Conservation (phyloP, 148 eudicot species). For the Limonium bicolor region DNA sequence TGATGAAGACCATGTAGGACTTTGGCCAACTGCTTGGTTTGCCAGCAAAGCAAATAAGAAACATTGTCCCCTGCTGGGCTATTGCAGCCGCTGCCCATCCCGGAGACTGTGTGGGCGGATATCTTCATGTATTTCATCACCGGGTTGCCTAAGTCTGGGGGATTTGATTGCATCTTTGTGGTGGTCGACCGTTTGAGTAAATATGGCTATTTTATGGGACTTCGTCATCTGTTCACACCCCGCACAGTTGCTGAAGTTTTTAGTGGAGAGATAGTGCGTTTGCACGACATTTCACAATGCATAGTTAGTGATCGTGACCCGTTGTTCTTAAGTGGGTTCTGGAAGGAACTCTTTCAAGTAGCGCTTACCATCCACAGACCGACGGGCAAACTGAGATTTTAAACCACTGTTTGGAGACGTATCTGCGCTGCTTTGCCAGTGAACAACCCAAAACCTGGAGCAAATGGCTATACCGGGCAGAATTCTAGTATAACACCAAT, state of each 20-base stretch:
- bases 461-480: not conserved
- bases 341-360: not conserved
- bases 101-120: not conserved
- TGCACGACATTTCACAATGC: not conserved
- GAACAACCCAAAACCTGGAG: not conserved
- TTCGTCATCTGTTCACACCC: not conserved
- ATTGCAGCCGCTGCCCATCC: not conserved
- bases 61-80: too few species aligned
- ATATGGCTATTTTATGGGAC: too few species aligned
- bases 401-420: not conserved
- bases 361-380: not conserved
- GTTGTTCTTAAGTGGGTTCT: not conserved
- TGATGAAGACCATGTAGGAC: too few species aligned
- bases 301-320: not conserved
- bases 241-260: not conserved
- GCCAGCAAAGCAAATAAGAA: not conserved
- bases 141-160: not conserved
- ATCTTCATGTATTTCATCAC: not conserved
- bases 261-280: too few species aligned
- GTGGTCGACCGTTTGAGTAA: not conserved
- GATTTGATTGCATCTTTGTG: not conserved
- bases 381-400: too few species aligned
- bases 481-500: not conserved
- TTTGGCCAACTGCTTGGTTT: too few species aligned
- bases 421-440: not conserved